Evolutionary conservation across 1,139 yeast species (phyloP), one percentile per base, ranked within the genome.

Genomic region (Kurtzmaniella quercitrusa): DNA sequence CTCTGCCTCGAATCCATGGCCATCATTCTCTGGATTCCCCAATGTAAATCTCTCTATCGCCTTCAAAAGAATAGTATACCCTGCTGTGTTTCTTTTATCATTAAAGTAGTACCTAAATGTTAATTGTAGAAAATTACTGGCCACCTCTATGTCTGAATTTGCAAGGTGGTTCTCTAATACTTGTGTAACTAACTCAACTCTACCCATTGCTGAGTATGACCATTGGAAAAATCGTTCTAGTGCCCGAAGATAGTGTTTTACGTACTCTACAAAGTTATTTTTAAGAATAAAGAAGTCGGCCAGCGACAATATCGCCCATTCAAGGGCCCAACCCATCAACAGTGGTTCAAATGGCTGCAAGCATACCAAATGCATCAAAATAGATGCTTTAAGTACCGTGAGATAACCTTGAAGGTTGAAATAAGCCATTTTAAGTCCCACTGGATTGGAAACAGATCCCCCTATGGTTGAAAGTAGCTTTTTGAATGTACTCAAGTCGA

Each of bases 401-500:
- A 41, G 8, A 27, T 21, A 15, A 3, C 38, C 39, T 15, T 41
- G 34, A 14, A 3, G 11, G 25, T 37, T 37, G n/a, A 12, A 41
- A 16, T 41, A 29, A 4, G 37, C 14, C 12, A 37, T 25, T 37
- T 36, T 34, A 4, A 14, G 34, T 11, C 25, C 25, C 11, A 18
- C 38, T 14, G 36, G 36, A 6, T 31, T 14, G 18, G 16, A 14
- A 12, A 31, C 10, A 31, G 16, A 31, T 14, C 36, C 36, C 10
- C 36, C 36, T 14, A 31, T 14, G 10, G 14, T n/a, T 14, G 18
- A 4, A 31, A 31, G 36, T n/a, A 14, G 10, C 11, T 31, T 16
- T 12, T 31, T 17, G 14, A 31, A 31, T 27, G 31, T n/a, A 5
- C 14, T 3, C 31, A 27, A 27, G 14, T 27, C 31, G 31, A 27